Base-by-base conservation (phyloP, 2,329 filamentous ascomycete species). In the Cercospora sp. region DNA sequence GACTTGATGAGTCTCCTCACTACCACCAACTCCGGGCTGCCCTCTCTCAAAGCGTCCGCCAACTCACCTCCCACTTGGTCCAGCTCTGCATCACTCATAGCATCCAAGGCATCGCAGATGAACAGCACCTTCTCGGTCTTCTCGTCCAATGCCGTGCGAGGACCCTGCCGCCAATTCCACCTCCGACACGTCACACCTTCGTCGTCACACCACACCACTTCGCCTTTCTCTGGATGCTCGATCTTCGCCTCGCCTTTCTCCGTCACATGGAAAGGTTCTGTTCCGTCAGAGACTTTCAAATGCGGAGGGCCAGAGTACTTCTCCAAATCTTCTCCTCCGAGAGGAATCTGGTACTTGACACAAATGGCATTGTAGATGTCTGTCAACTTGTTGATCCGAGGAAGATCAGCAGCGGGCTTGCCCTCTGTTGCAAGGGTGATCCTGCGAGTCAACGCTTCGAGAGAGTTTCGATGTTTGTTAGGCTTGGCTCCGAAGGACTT, bases 361-460 rank as follows among this genome's bases (percentile, higher is more conserved):
- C 76, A 79, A 33, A 81, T 78, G 1, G 75, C 79, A 62, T 80
- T 81, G 68, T 80, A 81, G 9, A 80, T 79, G 58, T 81, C 79
- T 0, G 79, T 81, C 60, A 81, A 63, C 1, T 78, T 74, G 61
- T 81, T 81, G 10, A 81, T 75, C 0, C 79, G 73, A 0, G 79
- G 79, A 5, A 81, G 58, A 0, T 79, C 79, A 13, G 48, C 18
- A 9, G 20, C 45, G 18, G 45, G 65, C 28, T 65, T 62, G 48
- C 65, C 65, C 10, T 26, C 39, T 4, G 60, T 13, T 10, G 60
- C n/a, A 12, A 74, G 45, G 3, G 45, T 23, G 9, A 51, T 73
- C 10, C 79, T 76, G 1, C 79, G 76, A 3, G 77, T 77, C 7
- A 79, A 60, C 0, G 80, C 76, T 69, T 81, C 79, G 1, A 81